These are phyloP conservation scores for Melampsora americana DNA, from an alignment of 1,284 basidiomycete species.

Conservation along the genomic window DNA sequence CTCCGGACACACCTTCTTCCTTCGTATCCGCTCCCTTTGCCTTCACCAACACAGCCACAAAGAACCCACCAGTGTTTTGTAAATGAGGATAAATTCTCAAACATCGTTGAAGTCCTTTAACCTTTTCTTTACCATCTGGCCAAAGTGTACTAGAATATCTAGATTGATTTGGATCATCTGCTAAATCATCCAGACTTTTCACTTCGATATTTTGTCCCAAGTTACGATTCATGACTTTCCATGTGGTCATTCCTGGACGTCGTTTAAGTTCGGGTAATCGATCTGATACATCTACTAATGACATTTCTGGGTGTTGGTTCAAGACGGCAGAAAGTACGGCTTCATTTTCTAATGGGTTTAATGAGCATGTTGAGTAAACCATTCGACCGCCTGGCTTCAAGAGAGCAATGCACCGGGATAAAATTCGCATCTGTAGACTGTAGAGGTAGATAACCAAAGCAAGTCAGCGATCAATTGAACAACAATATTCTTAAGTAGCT, in stretches of 20 bases:
- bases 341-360: conserved; percentile 97
- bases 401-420: conserved; percentile 85
- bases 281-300: conserved; percentile 73
- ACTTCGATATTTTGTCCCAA: conserved; percentile 3
- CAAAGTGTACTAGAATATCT: conserved; percentile 72
- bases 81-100: conserved; percentile 88
- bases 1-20: not conserved
- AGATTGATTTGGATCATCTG: conserved; percentile 59
- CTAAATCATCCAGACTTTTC: conserved; percentile 45
- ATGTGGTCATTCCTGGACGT: conserved; percentile 68
- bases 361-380: conserved; percentile 96
- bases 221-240: conserved; percentile 61
- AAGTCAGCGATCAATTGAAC: conserved; percentile 16
- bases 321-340: conserved; percentile 86
- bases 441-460: conserved; percentile 26
- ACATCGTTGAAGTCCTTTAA: conserved; percentile 66
- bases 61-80: conserved; percentile 97
- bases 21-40: conserved; percentile 36
- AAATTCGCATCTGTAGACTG: conserved; percentile 85
- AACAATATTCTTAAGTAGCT: not conserved
- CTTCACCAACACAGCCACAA: conserved; percentile 80
- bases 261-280: conserved; percentile 70
- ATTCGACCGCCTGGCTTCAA: conserved; percentile 81
- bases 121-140: conserved; percentile 67
- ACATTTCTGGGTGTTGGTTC: conserved; percentile 68